These are phyloP conservation scores for Cryptococcus wingfieldii DNA, from an alignment of 1,284 basidiomycete genomes.

Conservation along the genomic window DNA sequence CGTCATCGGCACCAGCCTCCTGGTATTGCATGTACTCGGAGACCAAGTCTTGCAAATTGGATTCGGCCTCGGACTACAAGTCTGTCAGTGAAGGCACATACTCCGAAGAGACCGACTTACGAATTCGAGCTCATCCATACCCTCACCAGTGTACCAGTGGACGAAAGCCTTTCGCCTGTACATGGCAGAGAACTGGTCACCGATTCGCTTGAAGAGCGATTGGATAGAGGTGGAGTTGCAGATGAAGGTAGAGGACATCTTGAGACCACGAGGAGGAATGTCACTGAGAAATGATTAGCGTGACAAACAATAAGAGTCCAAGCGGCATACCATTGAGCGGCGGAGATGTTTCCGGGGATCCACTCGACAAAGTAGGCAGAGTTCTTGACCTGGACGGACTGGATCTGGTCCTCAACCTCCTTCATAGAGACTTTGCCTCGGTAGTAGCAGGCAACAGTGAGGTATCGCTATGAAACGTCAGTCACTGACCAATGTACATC, in stretches of 20 bases:
- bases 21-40: constrained; percentile 97
- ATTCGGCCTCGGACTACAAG: constrained; percentile 72
- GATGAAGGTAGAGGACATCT: constrained; percentile 96
- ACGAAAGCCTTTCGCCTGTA: constrained; percentile 98
- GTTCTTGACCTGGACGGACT: constrained; percentile 96
- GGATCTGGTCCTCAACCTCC: constrained; percentile 98
- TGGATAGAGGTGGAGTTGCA: constrained; percentile 97
- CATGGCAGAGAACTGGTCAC: constrained; percentile 97
- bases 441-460: constrained; percentile 90
- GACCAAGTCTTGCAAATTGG: constrained; percentile 92
- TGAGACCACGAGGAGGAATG: constrained; percentile 84
- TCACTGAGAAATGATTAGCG: constrained; percentile 57
- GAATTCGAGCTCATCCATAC: constrained; percentile 98
- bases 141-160: constrained; percentile 98
- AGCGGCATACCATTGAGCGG: constrained; percentile 62
- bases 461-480: constrained; percentile 43
- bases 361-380: constrained; percentile 96
- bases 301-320: neutral
- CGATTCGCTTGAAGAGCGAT: constrained; percentile 95
- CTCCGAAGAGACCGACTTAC: constrained; percentile 24
- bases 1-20: constrained; percentile 61
- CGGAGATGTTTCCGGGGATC: constrained; percentile 97
- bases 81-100: constrained; percentile 58
- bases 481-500: neutral
- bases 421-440: constrained; percentile 98